These are phyloP conservation scores for Saccharum spontaneum DNA, from an alignment of 176 grass and related monocot genomes.

Conservation along the genomic window DNA sequence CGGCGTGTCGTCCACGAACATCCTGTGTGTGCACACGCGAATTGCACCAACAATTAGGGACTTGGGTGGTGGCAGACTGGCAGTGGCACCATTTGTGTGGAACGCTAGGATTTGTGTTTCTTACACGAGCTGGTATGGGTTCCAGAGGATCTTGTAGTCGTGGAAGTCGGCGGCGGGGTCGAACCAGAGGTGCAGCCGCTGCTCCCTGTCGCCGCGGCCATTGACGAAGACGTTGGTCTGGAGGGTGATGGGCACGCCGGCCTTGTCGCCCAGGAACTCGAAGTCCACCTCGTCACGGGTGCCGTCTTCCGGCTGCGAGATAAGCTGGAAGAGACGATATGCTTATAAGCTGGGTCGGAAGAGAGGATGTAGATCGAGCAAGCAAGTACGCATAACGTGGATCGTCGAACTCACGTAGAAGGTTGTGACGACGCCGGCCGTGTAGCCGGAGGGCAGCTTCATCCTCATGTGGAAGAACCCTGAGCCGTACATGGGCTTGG, in stretches of 20 bases:
- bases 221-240: conserved; percentile 76
- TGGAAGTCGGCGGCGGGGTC: conserved; percentile 79
- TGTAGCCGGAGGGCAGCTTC: conserved; percentile 56
- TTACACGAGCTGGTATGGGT: conserved; percentile 67
- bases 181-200: conserved; percentile 63
- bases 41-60: neutral
- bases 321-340: conserved; percentile 1
- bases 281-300: conserved; percentile 66
- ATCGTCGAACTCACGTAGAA: conserved; percentile 51
- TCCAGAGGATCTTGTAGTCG: conserved; percentile 80
- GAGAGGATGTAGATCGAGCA: neutral
- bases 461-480: conserved; percentile 76
- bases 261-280: conserved; percentile 69
- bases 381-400: neutral
- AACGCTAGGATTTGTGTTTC: neutral
- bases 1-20: conserved; percentile 64
- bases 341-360: too few relatives aligned
- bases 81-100: neutral
- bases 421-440: conserved; percentile 66
- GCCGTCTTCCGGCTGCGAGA: conserved; percentile 27
- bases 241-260: conserved; percentile 53
- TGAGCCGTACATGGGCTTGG: conserved; percentile 52
- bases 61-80: too few relatives aligned
- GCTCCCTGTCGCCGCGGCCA: conserved; percentile 52
- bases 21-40: neutral